A percentile compares a stretch with the other conserved stretches of the same genome.
Conservation (phyloP, 176 grass and related monocot genomes). For the Avena atlantica region DNA sequence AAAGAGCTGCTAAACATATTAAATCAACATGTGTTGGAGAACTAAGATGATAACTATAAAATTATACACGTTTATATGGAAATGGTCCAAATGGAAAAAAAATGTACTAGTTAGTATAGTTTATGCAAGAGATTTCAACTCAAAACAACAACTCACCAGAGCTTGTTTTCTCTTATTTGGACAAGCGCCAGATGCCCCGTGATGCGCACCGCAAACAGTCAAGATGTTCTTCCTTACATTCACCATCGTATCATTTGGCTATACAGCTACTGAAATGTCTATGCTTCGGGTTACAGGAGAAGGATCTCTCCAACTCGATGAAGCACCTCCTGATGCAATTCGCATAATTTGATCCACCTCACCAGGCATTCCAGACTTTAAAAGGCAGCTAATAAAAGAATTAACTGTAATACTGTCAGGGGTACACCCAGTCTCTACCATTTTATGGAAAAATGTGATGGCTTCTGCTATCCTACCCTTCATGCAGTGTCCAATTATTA, state of each 20-base stretch:
- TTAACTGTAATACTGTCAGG: slow-evolving; percentile 72
- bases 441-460: slow-evolving; percentile 67
- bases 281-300: slow-evolving; percentile 49
- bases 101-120: slow-evolving; percentile 14
- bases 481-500: slow-evolving; percentile 94
- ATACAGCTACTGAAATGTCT: slow-evolving; percentile 76
- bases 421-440: slow-evolving; percentile 73
- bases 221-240: slow-evolving; percentile 18
- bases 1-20: slow-evolving; percentile 6
- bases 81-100: slow-evolving; percentile 29
- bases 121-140: background rate
- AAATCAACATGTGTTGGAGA: slow-evolving; percentile 19
- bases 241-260: slow-evolving; percentile 42
- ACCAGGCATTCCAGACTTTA: slow-evolving; percentile 89
- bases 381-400: slow-evolving; percentile 82
- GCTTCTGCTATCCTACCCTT: slow-evolving; percentile 88
- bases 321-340: slow-evolving; percentile 53
- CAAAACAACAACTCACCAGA: slow-evolving; percentile 37
- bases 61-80: slow-evolving; percentile 19
- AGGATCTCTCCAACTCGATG: slow-evolving; percentile 54
- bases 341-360: slow-evolving; percentile 72
- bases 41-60: background rate
- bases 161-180: slow-evolving; percentile 23
- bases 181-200: slow-evolving; percentile 28
- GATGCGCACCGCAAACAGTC: background rate